These are phyloP conservation scores for Ambrosia trifida DNA, from an alignment of 129 eudicot genomes.

Conservation along the genomic window DNA sequence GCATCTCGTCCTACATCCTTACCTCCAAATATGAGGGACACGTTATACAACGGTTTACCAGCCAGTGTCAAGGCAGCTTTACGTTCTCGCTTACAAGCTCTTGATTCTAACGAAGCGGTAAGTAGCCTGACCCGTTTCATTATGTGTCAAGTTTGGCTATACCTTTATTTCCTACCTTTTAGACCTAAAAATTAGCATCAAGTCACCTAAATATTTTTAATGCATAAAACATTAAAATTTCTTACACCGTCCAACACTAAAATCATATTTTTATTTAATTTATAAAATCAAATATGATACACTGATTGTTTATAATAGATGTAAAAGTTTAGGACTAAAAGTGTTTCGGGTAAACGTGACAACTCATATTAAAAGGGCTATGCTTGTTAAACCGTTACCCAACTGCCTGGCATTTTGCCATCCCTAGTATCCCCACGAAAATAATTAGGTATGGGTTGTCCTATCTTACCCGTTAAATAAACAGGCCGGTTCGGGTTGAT, in stretches of 20 bases:
- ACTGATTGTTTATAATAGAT: background rate
- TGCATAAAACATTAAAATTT: background rate
- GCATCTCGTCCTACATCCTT: constrained; percentile 88
- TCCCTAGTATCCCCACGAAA: too few relatives aligned
- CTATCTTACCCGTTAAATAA: too few relatives aligned
- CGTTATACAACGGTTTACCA: constrained; percentile 79
- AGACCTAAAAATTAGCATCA: background rate
- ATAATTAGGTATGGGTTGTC: too few relatives aligned
- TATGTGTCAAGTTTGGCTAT: too few relatives aligned
- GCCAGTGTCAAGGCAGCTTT: constrained; percentile 60
- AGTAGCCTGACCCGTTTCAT: constrained; percentile 9
- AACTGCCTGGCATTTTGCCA: too few relatives aligned
- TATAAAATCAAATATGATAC: background rate
- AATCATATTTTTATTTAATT: background rate
- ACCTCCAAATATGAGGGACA: constrained; percentile 85
- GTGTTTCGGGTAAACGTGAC: background rate
- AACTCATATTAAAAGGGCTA: background rate
- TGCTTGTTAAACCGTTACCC: too few relatives aligned
- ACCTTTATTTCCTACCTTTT: background rate
- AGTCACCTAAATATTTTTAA: background rate
- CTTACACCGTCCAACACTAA: background rate
- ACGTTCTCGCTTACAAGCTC: constrained; percentile 62
- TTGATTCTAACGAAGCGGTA: constrained; percentile 66
- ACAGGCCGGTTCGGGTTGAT: background rate
- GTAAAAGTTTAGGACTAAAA: too few relatives aligned